Percentiles rank a stretch among this genome's conserved stretches.
phyloP scores from a whole-genome alignment of 2,329 filamentous ascomycete species.

The Arthroderma sp. region DNA sequence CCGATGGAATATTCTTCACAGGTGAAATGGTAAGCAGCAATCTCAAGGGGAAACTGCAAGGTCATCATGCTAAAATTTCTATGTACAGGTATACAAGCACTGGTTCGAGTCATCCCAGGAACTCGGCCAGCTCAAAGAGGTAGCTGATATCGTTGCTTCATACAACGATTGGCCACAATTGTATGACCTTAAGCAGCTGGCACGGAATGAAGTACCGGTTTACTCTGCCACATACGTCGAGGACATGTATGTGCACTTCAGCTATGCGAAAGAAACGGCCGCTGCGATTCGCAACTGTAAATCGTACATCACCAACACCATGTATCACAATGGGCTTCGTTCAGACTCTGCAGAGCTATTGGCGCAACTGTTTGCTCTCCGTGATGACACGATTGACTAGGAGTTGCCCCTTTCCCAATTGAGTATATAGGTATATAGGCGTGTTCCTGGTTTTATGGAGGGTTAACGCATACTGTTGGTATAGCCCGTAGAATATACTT shows the following conservation, averaged over 20 bases:
- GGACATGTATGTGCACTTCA: constrained; percentile 85
- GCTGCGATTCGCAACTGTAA: constrained; percentile 62
- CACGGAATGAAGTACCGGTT: constrained; percentile 67
- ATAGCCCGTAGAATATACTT: neutral
- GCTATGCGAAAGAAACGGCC: constrained; percentile 61
- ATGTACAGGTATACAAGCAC: constrained; percentile 55
- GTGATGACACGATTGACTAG: constrained; percentile 56
- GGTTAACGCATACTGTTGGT: neutral
- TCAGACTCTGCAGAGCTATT: constrained; percentile 64
- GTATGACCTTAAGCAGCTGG: constrained; percentile 63
- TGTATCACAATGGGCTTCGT: constrained; percentile 77
- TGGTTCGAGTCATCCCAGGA: constrained; percentile 74
- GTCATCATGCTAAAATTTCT: neutral
- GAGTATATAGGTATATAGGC: neutral
- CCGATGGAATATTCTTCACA: constrained; percentile 60
- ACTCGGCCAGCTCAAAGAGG: constrained; percentile 54
- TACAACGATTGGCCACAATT: constrained; percentile 60
- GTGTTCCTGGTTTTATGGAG: neutral
- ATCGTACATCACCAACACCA: constrained; percentile 70
- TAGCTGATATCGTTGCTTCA: constrained; percentile 58
- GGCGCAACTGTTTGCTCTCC: constrained; percentile 60
- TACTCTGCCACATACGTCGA: constrained; percentile 75
- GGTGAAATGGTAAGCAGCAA: constrained; percentile 60
- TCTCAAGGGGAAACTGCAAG: neutral
- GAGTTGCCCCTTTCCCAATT: neutral